Conservation (phyloP, 2,329 filamentous ascomycete genomes). For the Aaosphaeria arxii region DNA sequence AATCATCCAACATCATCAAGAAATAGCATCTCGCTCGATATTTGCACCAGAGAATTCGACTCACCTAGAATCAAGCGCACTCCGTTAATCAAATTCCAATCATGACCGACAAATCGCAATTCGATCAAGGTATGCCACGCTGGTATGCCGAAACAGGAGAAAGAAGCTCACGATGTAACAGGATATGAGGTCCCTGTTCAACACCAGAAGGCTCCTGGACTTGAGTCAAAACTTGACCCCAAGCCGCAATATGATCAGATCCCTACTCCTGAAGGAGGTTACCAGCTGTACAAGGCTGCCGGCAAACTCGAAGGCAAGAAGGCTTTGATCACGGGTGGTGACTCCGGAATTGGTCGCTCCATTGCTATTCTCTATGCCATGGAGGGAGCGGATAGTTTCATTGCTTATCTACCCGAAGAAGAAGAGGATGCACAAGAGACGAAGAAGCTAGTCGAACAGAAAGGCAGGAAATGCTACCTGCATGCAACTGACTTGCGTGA, state of each 20-base stretch:
- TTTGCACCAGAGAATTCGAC: slow-evolving; percentile 5
- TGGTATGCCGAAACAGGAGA: not conserved
- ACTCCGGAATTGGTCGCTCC: slow-evolving; percentile 75
- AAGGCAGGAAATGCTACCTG: slow-evolving; percentile 64
- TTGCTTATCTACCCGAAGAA: slow-evolving; percentile 73
- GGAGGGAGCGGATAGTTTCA: slow-evolving; percentile 73
- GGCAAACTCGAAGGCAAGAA: slow-evolving; percentile 73
- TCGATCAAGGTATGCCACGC: slow-evolving; percentile 28
- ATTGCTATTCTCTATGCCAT: slow-evolving; percentile 75
- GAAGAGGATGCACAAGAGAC: slow-evolving; percentile 74
- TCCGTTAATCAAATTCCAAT: not conserved
- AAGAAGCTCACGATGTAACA: slow-evolving; percentile 8
- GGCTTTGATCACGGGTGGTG: slow-evolving; percentile 77
- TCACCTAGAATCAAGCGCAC: not conserved
- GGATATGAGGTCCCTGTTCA: slow-evolving; percentile 50
- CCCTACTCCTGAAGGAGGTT: slow-evolving; percentile 65
- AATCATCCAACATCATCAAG: slow-evolving; percentile 6
- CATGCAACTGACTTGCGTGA: slow-evolving; percentile 63
- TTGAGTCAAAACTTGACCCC: slow-evolving; percentile 55
- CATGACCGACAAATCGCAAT: slow-evolving; percentile 27
- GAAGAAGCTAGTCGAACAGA: slow-evolving; percentile 65
- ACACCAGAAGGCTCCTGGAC: slow-evolving; percentile 52
- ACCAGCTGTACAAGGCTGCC: slow-evolving; percentile 69
- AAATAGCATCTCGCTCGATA: slow-evolving; percentile 37
- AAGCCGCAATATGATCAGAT: slow-evolving; percentile 63